Evolutionary conservation across 257 asterid species (phyloP), one percentile per base, ranked within the genome.

Genomic region (Lantana camara): DNA sequence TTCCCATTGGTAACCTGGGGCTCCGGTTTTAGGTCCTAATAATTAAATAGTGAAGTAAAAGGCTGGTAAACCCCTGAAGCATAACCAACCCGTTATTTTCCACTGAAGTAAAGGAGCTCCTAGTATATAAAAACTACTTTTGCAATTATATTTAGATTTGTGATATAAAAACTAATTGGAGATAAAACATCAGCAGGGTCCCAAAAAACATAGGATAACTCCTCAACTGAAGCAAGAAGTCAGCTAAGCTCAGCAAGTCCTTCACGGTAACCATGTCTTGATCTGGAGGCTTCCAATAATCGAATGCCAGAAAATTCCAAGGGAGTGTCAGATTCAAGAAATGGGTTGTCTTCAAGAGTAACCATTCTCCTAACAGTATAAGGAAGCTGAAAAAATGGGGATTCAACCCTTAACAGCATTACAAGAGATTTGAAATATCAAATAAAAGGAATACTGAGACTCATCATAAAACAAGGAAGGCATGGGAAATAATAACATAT

Each of bases 181-280:
- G 46, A 5, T 21, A 9, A 22, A 54, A 41, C 22, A 61, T 5
- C 11, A 0, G 24, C 11, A 34, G 41, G 34, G 38, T 5, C 37
- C 38, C 9, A n/a, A 17, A 41, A 47, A 2, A 2, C 22, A 8
- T 12, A 61, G 13, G 47, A n/a, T n/a, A n/a, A 45, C 15, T 5
- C 2, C 23, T 16, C 14, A 12, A 68, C 41, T 48, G 24, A 52
- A 50, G 10, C 47, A 13, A 44, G 47, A 34, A 48, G 50, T 16
- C 29, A 24, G 53, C 79, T 57, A 52, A 82, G 85, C 88, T 79
- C 85, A 48, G 79, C 82, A 67, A 82, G 79, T 50, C 85, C 88
- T 49, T 76, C 83, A n/a, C 75, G 79, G 56, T 73, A 71, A 73
- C 73, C 79, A 67, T 74, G 77, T 63, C 85, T 73, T 30, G 79